A percentile compares a stretch with the other conserved stretches of the same genome.
Evolutionary conservation across 2,329 filamentous ascomycete genomes (phyloP).

Genomic region (Aspergillus sp.): DNA sequence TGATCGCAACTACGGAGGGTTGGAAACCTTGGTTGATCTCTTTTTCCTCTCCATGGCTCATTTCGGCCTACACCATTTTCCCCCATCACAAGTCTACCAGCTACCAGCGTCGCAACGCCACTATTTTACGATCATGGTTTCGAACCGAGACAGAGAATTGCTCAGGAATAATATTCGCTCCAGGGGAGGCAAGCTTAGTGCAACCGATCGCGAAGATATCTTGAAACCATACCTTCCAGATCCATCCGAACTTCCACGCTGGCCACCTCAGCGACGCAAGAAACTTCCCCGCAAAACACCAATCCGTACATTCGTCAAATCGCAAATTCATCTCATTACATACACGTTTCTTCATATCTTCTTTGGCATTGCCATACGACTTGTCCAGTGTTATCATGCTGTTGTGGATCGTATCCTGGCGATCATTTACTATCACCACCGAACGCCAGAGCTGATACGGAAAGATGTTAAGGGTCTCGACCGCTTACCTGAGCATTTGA

Average conservation of each 20-base stretch:
- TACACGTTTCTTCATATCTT: conserved; percentile 63
- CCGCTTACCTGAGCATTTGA: conserved; percentile 80
- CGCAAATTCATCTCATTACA: conserved; percentile 44
- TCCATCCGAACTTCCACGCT: conserved; percentile 31
- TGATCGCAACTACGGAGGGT: neutral
- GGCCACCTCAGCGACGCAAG: conserved; percentile 25
- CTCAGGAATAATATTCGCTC: conserved; percentile 42
- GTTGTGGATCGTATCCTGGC: conserved; percentile 75
- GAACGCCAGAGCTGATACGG: conserved; percentile 87
- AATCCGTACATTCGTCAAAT: conserved; percentile 46
- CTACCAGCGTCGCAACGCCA: neutral
- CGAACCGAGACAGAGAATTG: conserved; percentile 31
- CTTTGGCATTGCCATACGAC: conserved; percentile 84
- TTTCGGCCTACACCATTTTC: neutral
- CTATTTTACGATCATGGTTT: conserved; percentile 27
- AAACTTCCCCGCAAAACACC: conserved; percentile 36
- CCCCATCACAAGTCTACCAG: neutral
- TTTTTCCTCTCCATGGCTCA: neutral
- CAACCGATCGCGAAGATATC: conserved; percentile 52
- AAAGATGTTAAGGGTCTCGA: conserved; percentile 76
- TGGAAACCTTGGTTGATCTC: neutral
- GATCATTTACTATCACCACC: conserved; percentile 91
- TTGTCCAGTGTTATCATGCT: conserved; percentile 76
- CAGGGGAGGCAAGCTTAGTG: conserved; percentile 42
- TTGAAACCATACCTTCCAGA: conserved; percentile 55